phyloP scores from a whole-genome alignment of 192 early-diverging fungal species.

The Haplosporangium gracile region DNA sequence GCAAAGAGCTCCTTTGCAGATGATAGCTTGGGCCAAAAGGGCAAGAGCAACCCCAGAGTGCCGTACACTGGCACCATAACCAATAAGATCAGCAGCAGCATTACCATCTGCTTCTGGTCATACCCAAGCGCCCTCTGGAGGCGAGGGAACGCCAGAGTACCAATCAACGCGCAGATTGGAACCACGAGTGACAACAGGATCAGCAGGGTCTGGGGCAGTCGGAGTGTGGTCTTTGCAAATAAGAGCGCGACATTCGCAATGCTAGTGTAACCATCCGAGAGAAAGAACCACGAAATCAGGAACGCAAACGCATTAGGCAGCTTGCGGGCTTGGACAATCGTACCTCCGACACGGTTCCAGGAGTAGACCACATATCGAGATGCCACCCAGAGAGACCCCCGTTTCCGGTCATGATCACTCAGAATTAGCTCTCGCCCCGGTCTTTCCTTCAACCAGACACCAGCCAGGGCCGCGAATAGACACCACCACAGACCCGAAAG shows the following conservation, averaged over 20 bases:
- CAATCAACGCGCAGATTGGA: slow-evolving; percentile 66
- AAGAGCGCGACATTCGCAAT: slow-evolving; percentile 68
- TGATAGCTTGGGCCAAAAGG: slow-evolving; percentile 45
- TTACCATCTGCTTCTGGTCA: slow-evolving; percentile 56
- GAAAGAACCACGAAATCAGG: slow-evolving; percentile 74
- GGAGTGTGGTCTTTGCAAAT: slow-evolving; percentile 69
- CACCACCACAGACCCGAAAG: slow-evolving; percentile 70
- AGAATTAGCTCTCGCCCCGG: slow-evolving; percentile 61
- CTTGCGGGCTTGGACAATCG: slow-evolving; percentile 59
- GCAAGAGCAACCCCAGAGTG: slow-evolving; percentile 48
- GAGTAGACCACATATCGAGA: slow-evolving; percentile 53
- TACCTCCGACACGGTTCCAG: slow-evolving; percentile 57
- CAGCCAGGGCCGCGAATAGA: slow-evolving; percentile 57
- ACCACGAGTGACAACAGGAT: slow-evolving; percentile 66
- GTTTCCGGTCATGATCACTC: slow-evolving; percentile 33
- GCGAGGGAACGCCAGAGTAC: slow-evolving; percentile 62
- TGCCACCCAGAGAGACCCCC: slow-evolving; percentile 32
- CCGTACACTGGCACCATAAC: slow-evolving; percentile 60
- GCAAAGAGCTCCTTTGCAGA: slow-evolving; percentile 48
- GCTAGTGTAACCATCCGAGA: slow-evolving; percentile 73
- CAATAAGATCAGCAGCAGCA: slow-evolving; percentile 55
- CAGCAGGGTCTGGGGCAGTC: slow-evolving; percentile 58
- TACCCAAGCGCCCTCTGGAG: slow-evolving; percentile 55
- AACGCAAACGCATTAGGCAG: slow-evolving; percentile 68
- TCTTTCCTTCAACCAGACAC: slow-evolving; percentile 55